Percentiles rank a stretch among this genome's conserved stretches.
phyloP scores from a whole-genome alignment of 441 rosid species.

The Manihot esculenta region DNA sequence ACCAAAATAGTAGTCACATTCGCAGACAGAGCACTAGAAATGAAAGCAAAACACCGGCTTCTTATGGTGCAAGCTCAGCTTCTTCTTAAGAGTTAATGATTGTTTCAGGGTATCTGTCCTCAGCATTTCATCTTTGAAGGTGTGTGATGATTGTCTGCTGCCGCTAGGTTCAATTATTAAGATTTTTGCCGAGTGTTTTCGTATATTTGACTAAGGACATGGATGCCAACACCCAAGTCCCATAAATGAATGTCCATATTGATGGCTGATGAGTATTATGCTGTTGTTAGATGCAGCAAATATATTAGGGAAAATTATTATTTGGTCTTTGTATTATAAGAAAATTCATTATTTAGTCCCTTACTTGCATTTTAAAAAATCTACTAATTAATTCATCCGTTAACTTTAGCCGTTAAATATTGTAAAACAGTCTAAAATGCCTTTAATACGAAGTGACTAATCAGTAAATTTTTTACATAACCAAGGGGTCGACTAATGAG shows the following conservation, averaged over 20 bases:
- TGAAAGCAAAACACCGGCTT: conserved; percentile 30
- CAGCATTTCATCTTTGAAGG: conserved; percentile 62
- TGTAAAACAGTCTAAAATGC: no score
- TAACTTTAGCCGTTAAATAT: no score
- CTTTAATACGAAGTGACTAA: no score
- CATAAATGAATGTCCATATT: background rate
- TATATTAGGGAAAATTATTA: no score
- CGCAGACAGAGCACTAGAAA: conserved; percentile 27
- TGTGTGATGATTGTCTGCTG: conserved; percentile 17
- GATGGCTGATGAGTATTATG: background rate
- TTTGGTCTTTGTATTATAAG: no score
- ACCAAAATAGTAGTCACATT: conserved; percentile 21
- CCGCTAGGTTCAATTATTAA: no score
- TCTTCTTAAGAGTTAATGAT: conserved; percentile 31
- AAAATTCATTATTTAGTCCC: no score
- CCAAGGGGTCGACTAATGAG: no score
- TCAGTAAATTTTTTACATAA: no score
- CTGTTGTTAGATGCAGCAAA: background rate
- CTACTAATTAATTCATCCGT: no score
- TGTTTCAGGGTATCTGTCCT: conserved; percentile 39
- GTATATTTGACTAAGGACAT: background rate
- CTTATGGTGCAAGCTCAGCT: conserved; percentile 41
- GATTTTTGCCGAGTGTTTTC: no score
- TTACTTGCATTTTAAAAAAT: no score
- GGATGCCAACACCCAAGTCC: background rate